Evolutionary conservation across 2,329 filamentous ascomycete genomes (phyloP).

Genomic region (Dactylellina drechsleri): DNA sequence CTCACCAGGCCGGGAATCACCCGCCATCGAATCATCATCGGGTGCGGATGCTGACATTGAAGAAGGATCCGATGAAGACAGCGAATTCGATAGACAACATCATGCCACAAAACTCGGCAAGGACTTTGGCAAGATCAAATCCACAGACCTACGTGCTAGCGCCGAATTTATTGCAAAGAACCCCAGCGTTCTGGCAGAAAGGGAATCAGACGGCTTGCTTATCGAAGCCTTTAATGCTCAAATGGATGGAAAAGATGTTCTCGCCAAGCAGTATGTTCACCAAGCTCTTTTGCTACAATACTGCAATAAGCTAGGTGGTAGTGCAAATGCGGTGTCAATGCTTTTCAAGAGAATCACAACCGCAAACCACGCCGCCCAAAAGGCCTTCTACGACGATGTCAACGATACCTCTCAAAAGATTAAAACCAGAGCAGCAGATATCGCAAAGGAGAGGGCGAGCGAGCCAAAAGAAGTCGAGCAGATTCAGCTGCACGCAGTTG

Average conservation of each 20-base stretch:
- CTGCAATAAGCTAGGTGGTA: constrained; percentile 82
- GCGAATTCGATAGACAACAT: constrained; percentile 76
- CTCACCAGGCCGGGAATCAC: constrained; percentile 66
- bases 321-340: constrained; percentile 79
- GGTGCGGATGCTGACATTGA: constrained; percentile 73
- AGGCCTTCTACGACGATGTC: constrained; percentile 92
- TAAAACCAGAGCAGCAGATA: constrained; percentile 77
- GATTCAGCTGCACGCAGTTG: constrained; percentile 96
- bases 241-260: constrained; percentile 78
- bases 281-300: constrained; percentile 93
- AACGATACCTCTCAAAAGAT: constrained; percentile 87
- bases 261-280: constrained; percentile 87
- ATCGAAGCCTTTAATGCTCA: constrained; percentile 91
- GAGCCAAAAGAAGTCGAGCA: constrained; percentile 78
- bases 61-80: constrained; percentile 65
- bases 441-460: constrained; percentile 70
- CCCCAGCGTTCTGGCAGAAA: constrained; percentile 80
- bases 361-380: constrained; percentile 85
- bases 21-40: constrained; percentile 65
- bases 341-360: constrained; percentile 97
- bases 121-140: constrained; percentile 80
- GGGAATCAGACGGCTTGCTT: constrained; percentile 88
- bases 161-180: constrained; percentile 81
- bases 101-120: constrained; percentile 81
- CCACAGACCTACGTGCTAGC: constrained; percentile 77